Conservation (phyloP, 192 early-diverging fungal species). For the Spinellus fusiger region DNA sequence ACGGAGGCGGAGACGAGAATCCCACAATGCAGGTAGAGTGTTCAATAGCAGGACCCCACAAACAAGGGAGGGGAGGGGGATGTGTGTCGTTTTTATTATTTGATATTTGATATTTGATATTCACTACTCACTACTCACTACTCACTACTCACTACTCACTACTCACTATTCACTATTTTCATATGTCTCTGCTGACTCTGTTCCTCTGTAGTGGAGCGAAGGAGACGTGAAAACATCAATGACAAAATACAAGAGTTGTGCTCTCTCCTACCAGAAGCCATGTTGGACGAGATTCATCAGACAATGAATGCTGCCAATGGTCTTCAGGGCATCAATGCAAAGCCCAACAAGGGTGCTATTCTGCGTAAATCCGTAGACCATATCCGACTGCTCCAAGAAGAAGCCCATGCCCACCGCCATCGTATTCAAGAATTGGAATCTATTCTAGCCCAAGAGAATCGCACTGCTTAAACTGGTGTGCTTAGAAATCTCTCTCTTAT, state of each 20-base stretch:
- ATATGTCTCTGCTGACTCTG: neutral
- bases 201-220: slow-evolving; percentile 70
- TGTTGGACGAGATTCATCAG: slow-evolving; percentile 40
- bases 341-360: slow-evolving; percentile 94
- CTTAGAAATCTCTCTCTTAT: neutral
- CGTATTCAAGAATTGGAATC: slow-evolving; percentile 26
- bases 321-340: slow-evolving; percentile 48
- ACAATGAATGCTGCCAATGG: neutral
- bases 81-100: neutral
- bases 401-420: slow-evolving; percentile 5
- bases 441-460: slow-evolving; percentile 3
- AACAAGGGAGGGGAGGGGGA: too few relatives aligned
- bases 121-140: too few relatives aligned
- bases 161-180: too few relatives aligned
- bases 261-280: slow-evolving; percentile 72
- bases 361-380: slow-evolving; percentile 92
- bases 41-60: too few relatives aligned
- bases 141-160: too few relatives aligned
- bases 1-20: slow-evolving; percentile 84
- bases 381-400: slow-evolving; percentile 42
- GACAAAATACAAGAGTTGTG: slow-evolving; percentile 92
- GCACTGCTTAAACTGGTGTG: neutral
- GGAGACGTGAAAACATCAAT: slow-evolving; percentile 96
- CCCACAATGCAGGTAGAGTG: slow-evolving; percentile 77
- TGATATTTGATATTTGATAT: too few relatives aligned